These are phyloP conservation scores for Leccinum pellstonianum DNA, from an alignment of 768 basidiomycete species.

Conservation along the genomic window DNA sequence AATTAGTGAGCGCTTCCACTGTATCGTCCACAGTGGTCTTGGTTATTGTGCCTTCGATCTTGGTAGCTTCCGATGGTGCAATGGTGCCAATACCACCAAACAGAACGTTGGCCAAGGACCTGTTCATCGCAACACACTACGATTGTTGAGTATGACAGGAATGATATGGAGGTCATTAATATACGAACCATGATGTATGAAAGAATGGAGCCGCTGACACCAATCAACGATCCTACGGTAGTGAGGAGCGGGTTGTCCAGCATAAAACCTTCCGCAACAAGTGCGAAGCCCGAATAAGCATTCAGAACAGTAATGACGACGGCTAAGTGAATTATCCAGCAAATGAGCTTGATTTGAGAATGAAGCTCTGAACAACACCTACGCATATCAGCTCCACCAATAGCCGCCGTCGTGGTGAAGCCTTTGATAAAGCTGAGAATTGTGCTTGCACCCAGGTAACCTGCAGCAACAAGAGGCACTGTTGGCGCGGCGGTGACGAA, in stretches of 20 bases:
- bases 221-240: slow-evolving; percentile 82
- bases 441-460: slow-evolving; percentile 72
- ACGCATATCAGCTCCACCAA: slow-evolving; percentile 95
- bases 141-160: slow-evolving; percentile 5
- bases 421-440: slow-evolving; percentile 82
- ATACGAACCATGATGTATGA: slow-evolving; percentile 85
- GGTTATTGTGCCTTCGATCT: slow-evolving; percentile 82
- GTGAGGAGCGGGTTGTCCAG: slow-evolving; percentile 81
- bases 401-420: slow-evolving; percentile 85
- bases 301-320: slow-evolving; percentile 90
- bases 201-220: slow-evolving; percentile 87
- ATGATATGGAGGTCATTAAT: not conserved
- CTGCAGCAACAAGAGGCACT: slow-evolving; percentile 73
- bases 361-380: slow-evolving; percentile 28
- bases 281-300: slow-evolving; percentile 87
- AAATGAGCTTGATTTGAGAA: slow-evolving; percentile 6
- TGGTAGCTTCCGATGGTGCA: slow-evolving; percentile 53
- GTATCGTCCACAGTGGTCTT: slow-evolving; percentile 80
- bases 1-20: slow-evolving; percentile 71
- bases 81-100: slow-evolving; percentile 80
- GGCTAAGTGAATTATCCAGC: slow-evolving; percentile 41
- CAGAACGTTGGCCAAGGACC: slow-evolving; percentile 79
- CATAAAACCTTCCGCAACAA: slow-evolving; percentile 93
- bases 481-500: slow-evolving; percentile 70
- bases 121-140: slow-evolving; percentile 91